Conservation (phyloP, 2,329 filamentous ascomycete species). For the Pseudophaeomoniella oleicola region DNA sequence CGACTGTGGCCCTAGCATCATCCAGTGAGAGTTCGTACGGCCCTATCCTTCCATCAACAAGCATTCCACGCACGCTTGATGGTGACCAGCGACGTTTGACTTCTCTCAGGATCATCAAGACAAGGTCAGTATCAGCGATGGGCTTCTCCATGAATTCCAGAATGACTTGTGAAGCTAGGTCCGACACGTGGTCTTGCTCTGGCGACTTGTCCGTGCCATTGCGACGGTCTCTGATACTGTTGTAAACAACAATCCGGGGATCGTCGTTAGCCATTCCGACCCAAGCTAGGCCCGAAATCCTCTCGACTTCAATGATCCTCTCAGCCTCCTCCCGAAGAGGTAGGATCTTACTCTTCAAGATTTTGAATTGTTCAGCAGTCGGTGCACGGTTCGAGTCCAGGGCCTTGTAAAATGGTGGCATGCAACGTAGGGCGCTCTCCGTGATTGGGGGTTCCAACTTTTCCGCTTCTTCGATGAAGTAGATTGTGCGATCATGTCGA, state of each 20-base stretch:
- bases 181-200: conserved; percentile 13
- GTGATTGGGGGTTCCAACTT: conserved; percentile 21
- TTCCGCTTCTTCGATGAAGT: conserved; percentile 21
- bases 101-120: conserved; percentile 13
- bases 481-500: conserved; percentile 15
- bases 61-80: conserved; percentile 4
- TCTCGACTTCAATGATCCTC: conserved; percentile 7
- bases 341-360: conserved; percentile 13
- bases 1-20: conserved; percentile 17
- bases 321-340: conserved; percentile 12
- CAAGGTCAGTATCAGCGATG: conserved; percentile 14
- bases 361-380: conserved; percentile 15
- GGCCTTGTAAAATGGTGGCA: conserved; percentile 22
- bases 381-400: conserved; percentile 18
- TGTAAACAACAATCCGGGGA: neutral
- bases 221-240: conserved; percentile 1
- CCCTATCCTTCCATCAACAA: conserved; percentile 7
- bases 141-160: conserved; percentile 4
- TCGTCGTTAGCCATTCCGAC: conserved; percentile 1
- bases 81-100: conserved; percentile 8
- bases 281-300: conserved; percentile 2
- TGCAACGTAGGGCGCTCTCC: conserved; percentile 18
- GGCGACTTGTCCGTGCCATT: conserved; percentile 3
- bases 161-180: conserved; percentile 10
- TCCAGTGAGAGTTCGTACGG: conserved; percentile 16